These are phyloP conservation scores for Gossypium stocksii DNA, from an alignment of 345 rosid species.

Conservation along the genomic window DNA sequence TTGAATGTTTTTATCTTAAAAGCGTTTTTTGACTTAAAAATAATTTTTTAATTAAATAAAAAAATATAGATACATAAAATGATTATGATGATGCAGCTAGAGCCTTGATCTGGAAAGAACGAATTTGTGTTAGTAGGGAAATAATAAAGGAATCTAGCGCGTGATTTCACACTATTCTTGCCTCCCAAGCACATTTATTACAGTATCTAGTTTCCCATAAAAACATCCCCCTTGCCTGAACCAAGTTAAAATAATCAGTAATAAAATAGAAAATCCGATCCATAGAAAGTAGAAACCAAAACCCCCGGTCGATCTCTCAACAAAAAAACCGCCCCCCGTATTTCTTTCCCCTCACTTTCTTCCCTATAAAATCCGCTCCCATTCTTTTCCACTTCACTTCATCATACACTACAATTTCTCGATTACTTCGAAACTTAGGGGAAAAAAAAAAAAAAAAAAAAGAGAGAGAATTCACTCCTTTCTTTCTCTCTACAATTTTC, in stretches of 20 bases:
- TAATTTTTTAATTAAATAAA: no score
- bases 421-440: neutral
- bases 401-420: neutral
- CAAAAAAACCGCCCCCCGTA: slow-evolving; percentile 10
- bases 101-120: no score
- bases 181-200: no score
- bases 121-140: no score
- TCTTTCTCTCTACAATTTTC: neutral
- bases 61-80: no score
- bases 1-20: no score
- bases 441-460: neutral
- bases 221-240: no score
- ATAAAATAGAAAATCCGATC: neutral
- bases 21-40: no score
- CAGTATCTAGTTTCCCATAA: neutral
- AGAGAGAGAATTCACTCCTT: neutral
- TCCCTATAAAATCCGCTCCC: neutral
- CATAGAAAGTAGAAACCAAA: neutral
- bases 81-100: no score
- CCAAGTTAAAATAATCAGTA: no score
- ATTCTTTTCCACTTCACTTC: neutral
- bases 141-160: no score
- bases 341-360: neutral
- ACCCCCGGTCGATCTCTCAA: neutral
- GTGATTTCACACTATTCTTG: no score